Evolutionary conservation across 768 basidiomycete species (phyloP), one percentile per base, ranked within the genome.

Genomic region (Termitomyces sp.): DNA sequence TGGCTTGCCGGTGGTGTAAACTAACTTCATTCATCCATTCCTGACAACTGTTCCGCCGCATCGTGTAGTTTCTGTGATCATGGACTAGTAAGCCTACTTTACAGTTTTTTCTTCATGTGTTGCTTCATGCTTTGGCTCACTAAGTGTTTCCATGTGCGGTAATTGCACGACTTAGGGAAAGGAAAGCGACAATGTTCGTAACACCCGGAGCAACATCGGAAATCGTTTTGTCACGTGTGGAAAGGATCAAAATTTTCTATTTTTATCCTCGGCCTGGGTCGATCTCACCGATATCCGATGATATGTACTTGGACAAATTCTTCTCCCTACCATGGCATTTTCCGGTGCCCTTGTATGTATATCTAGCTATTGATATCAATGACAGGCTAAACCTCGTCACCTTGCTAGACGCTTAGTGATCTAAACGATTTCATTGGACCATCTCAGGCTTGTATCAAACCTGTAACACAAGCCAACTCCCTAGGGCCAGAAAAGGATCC

Each of bases 371-470:
- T 28, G n/a, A 52, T 36, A 12, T 36, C 0, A 38, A 20, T 10
- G 20, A 35, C 23, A 56, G 1, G 44, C 52, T 38, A 33, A 8
- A 40, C 12, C 51, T 30, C 28, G 53, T 28, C 50, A 59, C 56
- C 3, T 46, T 57, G 58, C 35, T 55, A 95, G 93, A 95, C 90
- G 9, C 76, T 98, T 50, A 93, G 93, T 20, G 95, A 96, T 73
- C 81, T 98, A 52, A 98, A 98, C 71, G 97, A 98, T 73, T 99
- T 95, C 71, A 92, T 99, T 46, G 90, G 93, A 0, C 97, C 97
- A 1, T 90, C 94, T 1, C 96, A 98, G 74, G 91, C 91, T 20
- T 99, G 97, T 73, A 98, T 98, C 74, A 97, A 98, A 68, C 96
- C 97, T 0, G 93, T 98, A 26, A 71, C 82, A 75, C 71, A 82